A percentile compares a stretch with the other conserved stretches of the same genome.
phyloP scores from a whole-genome alignment of 2,329 filamentous ascomycete genomes.

The Aspergillus pseudonomiae region DNA sequence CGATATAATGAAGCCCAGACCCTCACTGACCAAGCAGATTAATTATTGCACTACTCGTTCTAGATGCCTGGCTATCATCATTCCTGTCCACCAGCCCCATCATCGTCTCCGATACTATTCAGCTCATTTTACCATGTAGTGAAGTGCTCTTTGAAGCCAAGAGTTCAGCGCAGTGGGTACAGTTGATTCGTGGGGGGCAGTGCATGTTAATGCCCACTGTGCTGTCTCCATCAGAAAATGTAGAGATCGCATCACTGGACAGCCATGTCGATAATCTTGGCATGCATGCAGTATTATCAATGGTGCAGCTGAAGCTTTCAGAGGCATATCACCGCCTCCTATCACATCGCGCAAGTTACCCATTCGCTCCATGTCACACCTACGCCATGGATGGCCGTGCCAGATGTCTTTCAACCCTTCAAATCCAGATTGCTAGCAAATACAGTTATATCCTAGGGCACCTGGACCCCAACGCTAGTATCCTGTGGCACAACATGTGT shows the following conservation, averaged over 20 bases:
- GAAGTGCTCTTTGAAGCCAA: constrained; percentile 50
- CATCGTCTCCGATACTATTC: constrained; percentile 50
- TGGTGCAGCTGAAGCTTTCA: constrained; percentile 46
- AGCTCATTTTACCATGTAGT: constrained; percentile 50
- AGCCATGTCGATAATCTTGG: constrained; percentile 38
- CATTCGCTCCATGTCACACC: constrained; percentile 48
- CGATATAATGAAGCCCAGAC: not conserved
- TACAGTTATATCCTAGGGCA: constrained; percentile 48
- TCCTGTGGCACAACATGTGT: constrained; percentile 58
- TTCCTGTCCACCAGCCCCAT: constrained; percentile 53
- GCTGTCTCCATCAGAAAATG: constrained; percentile 39
- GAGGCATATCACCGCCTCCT: constrained; percentile 49
- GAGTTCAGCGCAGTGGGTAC: constrained; percentile 40
- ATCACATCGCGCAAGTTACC: constrained; percentile 41
- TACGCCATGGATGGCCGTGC: constrained; percentile 54
- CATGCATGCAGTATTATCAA: constrained; percentile 42
- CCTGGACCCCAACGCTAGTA: constrained; percentile 53
- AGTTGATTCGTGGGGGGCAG: constrained; percentile 39
- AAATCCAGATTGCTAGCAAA: constrained; percentile 32
- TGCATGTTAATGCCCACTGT: constrained; percentile 37
- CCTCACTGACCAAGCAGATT: constrained; percentile 31
- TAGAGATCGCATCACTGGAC: constrained; percentile 38
- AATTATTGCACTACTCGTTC: constrained; percentile 51
- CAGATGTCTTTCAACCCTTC: constrained; percentile 39
- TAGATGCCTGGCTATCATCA: constrained; percentile 54